A percentile compares a stretch with the other conserved stretches of the same genome.
Conservation (phyloP, 306 rosid species). For the Quercus bicolor region DNA sequence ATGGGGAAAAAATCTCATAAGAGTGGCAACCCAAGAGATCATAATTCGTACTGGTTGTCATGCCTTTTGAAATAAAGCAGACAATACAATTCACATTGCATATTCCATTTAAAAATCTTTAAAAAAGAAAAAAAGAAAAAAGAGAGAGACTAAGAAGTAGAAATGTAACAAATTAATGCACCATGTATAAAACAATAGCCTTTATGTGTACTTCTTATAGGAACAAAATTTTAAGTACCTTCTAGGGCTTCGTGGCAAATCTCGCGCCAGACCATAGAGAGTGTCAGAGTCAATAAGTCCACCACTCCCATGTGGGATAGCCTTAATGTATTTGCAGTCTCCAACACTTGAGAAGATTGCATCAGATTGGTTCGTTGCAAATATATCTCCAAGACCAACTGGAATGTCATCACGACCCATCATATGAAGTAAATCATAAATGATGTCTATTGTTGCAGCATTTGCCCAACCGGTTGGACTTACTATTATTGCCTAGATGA, state of each 20-base stretch:
- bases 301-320: conserved; percentile 84
- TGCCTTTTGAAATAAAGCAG: too few species aligned
- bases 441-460: conserved; percentile 79
- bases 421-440: conserved; percentile 87
- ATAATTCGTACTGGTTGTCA: too few species aligned
- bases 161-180: too few species aligned
- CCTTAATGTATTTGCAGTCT: conserved; percentile 61
- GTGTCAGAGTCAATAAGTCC: conserved; percentile 87
- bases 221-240: conserved; percentile 40
- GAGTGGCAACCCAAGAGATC: too few species aligned
- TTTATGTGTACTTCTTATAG: too few species aligned
- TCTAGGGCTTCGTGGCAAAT: conserved; percentile 79
- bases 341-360: conserved; percentile 48
- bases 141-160: too few species aligned
- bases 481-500: conserved; percentile 69
- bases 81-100: too few species aligned
- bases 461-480: conserved; percentile 96
- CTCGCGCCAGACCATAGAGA: conserved; percentile 80
- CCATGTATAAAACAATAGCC: too few species aligned
- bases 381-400: conserved; percentile 74
- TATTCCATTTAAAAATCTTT: too few species aligned
- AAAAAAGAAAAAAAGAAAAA: too few species aligned
- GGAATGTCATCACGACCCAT: conserved; percentile 94
- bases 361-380: conserved; percentile 65
- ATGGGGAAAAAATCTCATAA: too few species aligned